phyloP scores from a whole-genome alignment of 2,329 filamentous ascomycete genomes.

The Akanthomyces uredinophilus region DNA sequence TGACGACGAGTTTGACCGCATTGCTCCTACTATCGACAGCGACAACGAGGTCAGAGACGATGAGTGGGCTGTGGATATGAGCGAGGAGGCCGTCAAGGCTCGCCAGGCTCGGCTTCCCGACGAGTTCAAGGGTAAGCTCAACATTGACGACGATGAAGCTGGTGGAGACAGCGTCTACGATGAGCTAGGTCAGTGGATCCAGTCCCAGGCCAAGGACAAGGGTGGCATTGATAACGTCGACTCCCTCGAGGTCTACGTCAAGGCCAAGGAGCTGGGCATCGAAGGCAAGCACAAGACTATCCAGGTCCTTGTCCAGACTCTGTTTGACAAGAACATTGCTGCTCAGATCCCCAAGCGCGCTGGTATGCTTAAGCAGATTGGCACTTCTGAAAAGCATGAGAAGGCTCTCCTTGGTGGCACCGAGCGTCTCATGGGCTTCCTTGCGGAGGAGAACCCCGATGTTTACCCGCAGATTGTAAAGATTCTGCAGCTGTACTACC shows the following conservation, averaged over 20 bases:
- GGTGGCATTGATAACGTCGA: slow-evolving; percentile 74
- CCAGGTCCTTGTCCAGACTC: slow-evolving; percentile 83
- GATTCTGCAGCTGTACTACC: slow-evolving; percentile 84
- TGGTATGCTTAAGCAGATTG: slow-evolving; percentile 84
- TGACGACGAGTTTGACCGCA: slow-evolving; percentile 86
- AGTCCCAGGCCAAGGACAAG: slow-evolving; percentile 64
- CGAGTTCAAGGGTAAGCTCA: slow-evolving; percentile 89
- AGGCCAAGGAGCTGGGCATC: slow-evolving; percentile 93
- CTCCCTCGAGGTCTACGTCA: slow-evolving; percentile 88
- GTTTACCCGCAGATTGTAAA: slow-evolving; percentile 72
- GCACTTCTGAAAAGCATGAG: slow-evolving; percentile 88
- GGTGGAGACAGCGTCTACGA: slow-evolving; percentile 76
- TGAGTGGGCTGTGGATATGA: slow-evolving; percentile 95
- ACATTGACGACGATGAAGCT: slow-evolving; percentile 72
- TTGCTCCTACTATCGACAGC: slow-evolving; percentile 47
- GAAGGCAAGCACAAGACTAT: slow-evolving; percentile 92
- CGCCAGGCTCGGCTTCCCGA: slow-evolving; percentile 89
- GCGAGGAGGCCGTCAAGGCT: slow-evolving; percentile 88
- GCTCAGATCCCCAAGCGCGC: slow-evolving; percentile 82
- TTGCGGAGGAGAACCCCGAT: slow-evolving; percentile 72
- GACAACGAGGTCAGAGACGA: slow-evolving; percentile 71
- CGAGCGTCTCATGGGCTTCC: slow-evolving; percentile 75
- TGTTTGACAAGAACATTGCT: slow-evolving; percentile 87
- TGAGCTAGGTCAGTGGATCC: slow-evolving; percentile 88
- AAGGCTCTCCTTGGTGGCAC: slow-evolving; percentile 93